Base-by-base conservation (phyloP, 2,329 filamentous ascomycete species). In the Neonectria neomacrospora region DNA sequence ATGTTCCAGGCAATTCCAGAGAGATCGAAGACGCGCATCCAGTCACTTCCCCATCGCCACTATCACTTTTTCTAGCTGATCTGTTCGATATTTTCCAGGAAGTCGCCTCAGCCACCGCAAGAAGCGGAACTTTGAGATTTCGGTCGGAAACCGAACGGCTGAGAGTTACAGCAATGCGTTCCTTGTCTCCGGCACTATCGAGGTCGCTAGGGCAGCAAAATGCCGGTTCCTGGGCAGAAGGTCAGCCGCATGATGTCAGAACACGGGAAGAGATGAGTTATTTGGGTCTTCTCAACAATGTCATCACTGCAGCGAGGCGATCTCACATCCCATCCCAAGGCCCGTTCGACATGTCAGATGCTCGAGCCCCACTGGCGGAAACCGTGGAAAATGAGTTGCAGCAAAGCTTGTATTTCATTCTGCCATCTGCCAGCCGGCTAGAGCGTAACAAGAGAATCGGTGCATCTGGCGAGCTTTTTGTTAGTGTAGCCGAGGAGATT, bases 301-400 rank as follows among this genome's bases (percentile, higher is more conserved):
- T 65, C 14, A 63, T 70, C n/a, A 41, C 57, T 5, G 20, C 18
- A 1, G 68, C 68, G 2, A 45, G 37, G 26, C 6, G 53, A 11
- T 0, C 37, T 48, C 1, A 9, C 1, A 2, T 16, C 68, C 0
- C 60, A 57, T 3, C 28, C 18, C 16, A 22, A 2, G 58, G n/a
- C 3, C 1, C 50, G 11, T 50, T 51, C 1, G 61, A 57, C 11
- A 65, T 63, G 55, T 62, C 63, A 1, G 65, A 52, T 1, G 32
- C 70, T 0, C 70, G 66, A 11, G 58, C 54, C 3, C 53, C 66
- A 1, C 42, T 69, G 0, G 61, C 61, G 12, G 64, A 69, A 20
- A 28, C 53, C 1, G 54, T 64, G 6, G 65, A 68, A 7, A 59
- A 64, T 3, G 64, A 59, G 45, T 1, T 23, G 22, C 8, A 47